A percentile compares a stretch with the other conserved stretches of the same genome.
These are phyloP conservation scores for Fraxinus cuspidata DNA, from an alignment of 257 asterid species.

Conservation along the genomic window DNA sequence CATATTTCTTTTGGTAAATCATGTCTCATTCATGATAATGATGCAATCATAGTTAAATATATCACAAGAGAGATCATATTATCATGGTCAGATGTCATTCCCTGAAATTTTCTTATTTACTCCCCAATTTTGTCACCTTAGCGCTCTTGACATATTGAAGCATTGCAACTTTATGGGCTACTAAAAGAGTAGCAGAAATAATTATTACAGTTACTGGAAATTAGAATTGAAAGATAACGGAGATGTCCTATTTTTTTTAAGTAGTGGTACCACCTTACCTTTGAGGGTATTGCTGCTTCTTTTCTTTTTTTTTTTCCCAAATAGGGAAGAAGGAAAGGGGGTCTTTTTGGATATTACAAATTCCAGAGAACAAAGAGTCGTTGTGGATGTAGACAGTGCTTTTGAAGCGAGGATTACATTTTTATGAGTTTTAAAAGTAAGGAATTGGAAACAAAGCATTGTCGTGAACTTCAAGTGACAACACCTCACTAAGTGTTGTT, in stretches of 20 bases:
- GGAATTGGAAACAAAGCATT: background rate
- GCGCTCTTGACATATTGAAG: slow-evolving; percentile 4
- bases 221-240: background rate
- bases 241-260: background rate
- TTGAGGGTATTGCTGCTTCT: background rate
- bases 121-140: background rate
- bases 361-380: background rate
- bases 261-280: background rate
- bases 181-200: background rate
- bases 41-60: background rate
- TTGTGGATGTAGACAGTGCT: background rate
- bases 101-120: background rate
- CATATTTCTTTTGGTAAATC: background rate
- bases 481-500: background rate
- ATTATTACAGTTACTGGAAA: slow-evolving; percentile 1
- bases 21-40: background rate
- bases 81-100: background rate
- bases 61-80: background rate
- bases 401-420: background rate
- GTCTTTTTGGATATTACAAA: background rate
- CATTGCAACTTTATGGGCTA: background rate
- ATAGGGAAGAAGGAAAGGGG: background rate
- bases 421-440: background rate
- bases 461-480: background rate
- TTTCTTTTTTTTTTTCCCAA: background rate